Evolutionary conservation across 1,139 yeast species (phyloP).

Genomic region (Hyphopichia burtonii): DNA sequence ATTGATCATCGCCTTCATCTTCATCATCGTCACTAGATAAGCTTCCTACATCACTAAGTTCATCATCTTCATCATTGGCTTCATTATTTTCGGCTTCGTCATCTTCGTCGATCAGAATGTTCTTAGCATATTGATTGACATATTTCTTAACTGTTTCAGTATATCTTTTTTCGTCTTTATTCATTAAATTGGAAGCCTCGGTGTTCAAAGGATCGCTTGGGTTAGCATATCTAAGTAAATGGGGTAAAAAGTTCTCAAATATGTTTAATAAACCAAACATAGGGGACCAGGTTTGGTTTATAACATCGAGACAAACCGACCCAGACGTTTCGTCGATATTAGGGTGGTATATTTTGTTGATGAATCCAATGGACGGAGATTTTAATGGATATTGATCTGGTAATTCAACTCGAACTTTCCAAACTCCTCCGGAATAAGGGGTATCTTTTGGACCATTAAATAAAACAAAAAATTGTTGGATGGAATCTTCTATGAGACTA

Average conservation of each 20-base stretch:
- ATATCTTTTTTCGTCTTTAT: slow-evolving; percentile 68
- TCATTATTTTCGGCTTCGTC: slow-evolving; percentile 40
- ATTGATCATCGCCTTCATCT: neutral
- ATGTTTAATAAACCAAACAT: slow-evolving; percentile 91
- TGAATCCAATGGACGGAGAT: slow-evolving; percentile 93
- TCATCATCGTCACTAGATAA: slow-evolving; percentile 50
- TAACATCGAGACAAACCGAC: slow-evolving; percentile 92
- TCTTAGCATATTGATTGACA: slow-evolving; percentile 69
- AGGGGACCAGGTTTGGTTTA: slow-evolving; percentile 98
- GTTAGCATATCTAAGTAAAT: slow-evolving; percentile 85
- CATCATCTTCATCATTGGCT: slow-evolving; percentile 45
- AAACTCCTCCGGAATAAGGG: slow-evolving; percentile 86
- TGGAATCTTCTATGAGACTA: slow-evolving; percentile 76
- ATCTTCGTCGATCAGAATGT: slow-evolving; percentile 34
- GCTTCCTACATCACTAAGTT: slow-evolving; percentile 49
- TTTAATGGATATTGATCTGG: slow-evolving; percentile 96
- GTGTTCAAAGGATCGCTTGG: slow-evolving; percentile 93
- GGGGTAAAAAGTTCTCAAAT: slow-evolving; percentile 92
- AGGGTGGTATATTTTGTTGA: slow-evolving; percentile 90
- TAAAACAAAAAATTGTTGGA: slow-evolving; percentile 87
- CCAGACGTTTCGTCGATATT: slow-evolving; percentile 90
- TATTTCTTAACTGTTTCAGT: slow-evolving; percentile 69
- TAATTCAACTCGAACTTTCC: slow-evolving; percentile 91
- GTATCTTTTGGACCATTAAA: slow-evolving; percentile 87
- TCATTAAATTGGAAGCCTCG: slow-evolving; percentile 82